phyloP scores from a whole-genome alignment of 257 asterid species.

The Nicotiana paniculata region DNA sequence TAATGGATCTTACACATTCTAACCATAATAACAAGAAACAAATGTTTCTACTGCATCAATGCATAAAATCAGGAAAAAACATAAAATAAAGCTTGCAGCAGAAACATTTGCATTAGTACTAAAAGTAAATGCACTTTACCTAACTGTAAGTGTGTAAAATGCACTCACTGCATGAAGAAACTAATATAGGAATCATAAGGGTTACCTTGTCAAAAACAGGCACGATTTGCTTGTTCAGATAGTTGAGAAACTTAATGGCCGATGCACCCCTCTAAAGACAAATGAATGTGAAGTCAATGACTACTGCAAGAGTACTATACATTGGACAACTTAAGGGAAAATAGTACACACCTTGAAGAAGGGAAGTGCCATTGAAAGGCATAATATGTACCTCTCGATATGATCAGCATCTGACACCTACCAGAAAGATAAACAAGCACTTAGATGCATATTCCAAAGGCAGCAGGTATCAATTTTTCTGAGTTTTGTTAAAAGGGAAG shows the following conservation, averaged over 20 bases:
- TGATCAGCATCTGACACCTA: conserved; percentile 93
- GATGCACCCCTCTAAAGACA: conserved; percentile 82
- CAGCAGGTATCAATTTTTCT: background rate
- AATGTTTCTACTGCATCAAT: background rate
- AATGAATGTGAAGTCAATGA: conserved; percentile 4
- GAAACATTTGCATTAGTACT: background rate
- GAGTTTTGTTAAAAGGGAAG: background rate
- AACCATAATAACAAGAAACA: background rate
- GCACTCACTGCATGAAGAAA: background rate
- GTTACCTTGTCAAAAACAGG: conserved; percentile 92
- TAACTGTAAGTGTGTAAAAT: background rate
- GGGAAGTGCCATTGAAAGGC: conserved; percentile 73
- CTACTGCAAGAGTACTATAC: conserved; percentile 9
- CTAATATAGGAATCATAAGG: background rate
- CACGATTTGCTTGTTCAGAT: conserved; percentile 69
- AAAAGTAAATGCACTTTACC: background rate
- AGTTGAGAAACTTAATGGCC: conserved; percentile 74
- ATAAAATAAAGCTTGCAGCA: background rate
- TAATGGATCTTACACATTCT: background rate
- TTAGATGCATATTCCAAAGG: background rate
- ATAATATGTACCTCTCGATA: conserved; percentile 63
- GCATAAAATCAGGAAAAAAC: background rate
- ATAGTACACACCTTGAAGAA: conserved; percentile 51
- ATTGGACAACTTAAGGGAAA: background rate
- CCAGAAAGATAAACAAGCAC: conserved; percentile 9